A percentile compares a stretch with the other conserved stretches of the same genome.
These are phyloP conservation scores for Emericellopsis atlantica DNA, from an alignment of 2,329 filamentous ascomycete genomes.

Conservation along the genomic window DNA sequence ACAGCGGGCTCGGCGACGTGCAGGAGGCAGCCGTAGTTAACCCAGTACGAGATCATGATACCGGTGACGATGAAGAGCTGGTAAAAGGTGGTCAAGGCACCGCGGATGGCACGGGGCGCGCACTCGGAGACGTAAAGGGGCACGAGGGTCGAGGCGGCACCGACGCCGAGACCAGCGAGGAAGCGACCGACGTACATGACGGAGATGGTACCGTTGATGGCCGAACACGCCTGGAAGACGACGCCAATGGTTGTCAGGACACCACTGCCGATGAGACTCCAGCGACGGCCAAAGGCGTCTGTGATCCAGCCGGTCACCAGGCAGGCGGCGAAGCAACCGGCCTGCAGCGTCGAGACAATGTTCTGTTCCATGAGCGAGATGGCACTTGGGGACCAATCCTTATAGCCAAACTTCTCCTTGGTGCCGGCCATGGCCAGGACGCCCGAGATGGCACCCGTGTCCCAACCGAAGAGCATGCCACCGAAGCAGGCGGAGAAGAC, in stretches of 20 bases:
- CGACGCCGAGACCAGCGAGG: slow-evolving; percentile 33
- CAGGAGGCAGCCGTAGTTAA: slow-evolving; percentile 40
- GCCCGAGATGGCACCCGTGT: slow-evolving; percentile 55
- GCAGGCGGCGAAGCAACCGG: slow-evolving; percentile 53
- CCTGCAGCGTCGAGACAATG: slow-evolving; percentile 59
- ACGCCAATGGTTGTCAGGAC: slow-evolving; percentile 47
- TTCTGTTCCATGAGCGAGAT: slow-evolving; percentile 48
- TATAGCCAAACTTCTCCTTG: slow-evolving; percentile 28
- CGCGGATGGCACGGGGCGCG: slow-evolving; percentile 35
- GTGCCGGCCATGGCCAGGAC: slow-evolving; percentile 49
- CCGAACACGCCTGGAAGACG: slow-evolving; percentile 50
- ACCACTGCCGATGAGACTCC: slow-evolving; percentile 41
- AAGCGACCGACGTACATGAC: slow-evolving; percentile 56
- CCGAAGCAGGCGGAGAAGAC: slow-evolving; percentile 57
- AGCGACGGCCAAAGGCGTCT: slow-evolving; percentile 42
- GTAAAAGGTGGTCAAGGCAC: slow-evolving; percentile 34
- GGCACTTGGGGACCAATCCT: slow-evolving; percentile 9
- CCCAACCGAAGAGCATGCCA: slow-evolving; percentile 39
- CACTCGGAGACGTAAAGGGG: slow-evolving; percentile 35
- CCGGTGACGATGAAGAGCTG: slow-evolving; percentile 35
- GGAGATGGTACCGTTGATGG: slow-evolving; percentile 36
- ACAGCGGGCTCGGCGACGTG: slow-evolving; percentile 31
- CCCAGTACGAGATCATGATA: slow-evolving; percentile 30
- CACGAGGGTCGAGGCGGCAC: slow-evolving; percentile 32
- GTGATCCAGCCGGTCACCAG: slow-evolving; percentile 41